Evolutionary conservation across 2,329 filamentous ascomycete species (phyloP).

Genomic region (Phyllosticta paracitricarpa): DNA sequence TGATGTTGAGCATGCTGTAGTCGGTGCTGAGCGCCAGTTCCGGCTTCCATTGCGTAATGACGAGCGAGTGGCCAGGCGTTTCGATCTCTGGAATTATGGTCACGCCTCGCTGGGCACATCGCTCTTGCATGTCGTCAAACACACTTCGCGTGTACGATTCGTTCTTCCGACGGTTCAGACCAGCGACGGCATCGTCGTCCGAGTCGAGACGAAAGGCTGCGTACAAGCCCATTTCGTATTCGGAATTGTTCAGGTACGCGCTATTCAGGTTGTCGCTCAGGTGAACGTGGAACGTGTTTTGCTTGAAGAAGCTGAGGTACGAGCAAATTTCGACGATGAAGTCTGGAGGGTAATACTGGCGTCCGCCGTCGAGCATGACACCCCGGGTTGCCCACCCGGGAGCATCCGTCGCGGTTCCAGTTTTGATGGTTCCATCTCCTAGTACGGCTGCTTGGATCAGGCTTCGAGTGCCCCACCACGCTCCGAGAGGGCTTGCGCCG

Average conservation of each 20-base stretch:
- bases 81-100: constrained; percentile 30
- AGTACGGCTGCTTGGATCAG: constrained; percentile 43
- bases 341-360: constrained; percentile 46
- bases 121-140: constrained; percentile 26
- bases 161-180: constrained; percentile 37
- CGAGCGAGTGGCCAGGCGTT: constrained; percentile 26
- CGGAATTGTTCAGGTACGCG: constrained; percentile 32
- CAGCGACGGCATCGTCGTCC: constrained; percentile 36
- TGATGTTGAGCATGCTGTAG: constrained; percentile 27
- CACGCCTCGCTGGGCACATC: constrained; percentile 26
- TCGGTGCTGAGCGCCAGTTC: constrained; percentile 27
- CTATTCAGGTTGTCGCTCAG: constrained; percentile 44
- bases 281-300: constrained; percentile 50
- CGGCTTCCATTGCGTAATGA: constrained; percentile 31
- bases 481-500: constrained; percentile 45
- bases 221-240: constrained; percentile 40
- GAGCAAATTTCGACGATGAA: constrained; percentile 49
- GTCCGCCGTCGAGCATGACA: constrained; percentile 40
- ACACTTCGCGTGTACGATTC: constrained; percentile 25
- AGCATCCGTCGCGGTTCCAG: constrained; percentile 38
- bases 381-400: constrained; percentile 35
- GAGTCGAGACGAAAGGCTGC: constrained; percentile 47
- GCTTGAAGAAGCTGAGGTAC: constrained; percentile 53
- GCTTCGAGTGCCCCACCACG: constrained; percentile 50
- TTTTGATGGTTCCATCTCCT: constrained; percentile 27